phyloP scores from a whole-genome alignment of 176 grass and related monocot species.

The Otatea glauca region DNA sequence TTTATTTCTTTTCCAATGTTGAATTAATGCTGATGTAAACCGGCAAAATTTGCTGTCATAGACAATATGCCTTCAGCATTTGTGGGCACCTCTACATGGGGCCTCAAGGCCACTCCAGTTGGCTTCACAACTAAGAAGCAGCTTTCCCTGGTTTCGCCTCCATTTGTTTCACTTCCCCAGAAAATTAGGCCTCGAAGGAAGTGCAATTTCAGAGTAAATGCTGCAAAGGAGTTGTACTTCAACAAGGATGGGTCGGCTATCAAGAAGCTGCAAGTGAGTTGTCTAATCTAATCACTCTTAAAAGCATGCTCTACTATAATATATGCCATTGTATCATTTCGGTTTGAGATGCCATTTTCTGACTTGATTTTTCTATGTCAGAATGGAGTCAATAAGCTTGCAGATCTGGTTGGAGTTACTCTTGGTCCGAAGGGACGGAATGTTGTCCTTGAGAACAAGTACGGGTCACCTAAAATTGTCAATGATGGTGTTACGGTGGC shows the following conservation, averaged over 20 bases:
- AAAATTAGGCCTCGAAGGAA: conserved; percentile 7
- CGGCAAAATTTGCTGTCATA: not conserved
- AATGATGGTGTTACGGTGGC: conserved; percentile 60
- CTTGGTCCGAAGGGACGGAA: conserved; percentile 67
- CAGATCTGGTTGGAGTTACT: conserved; percentile 75
- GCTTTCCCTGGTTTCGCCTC: not conserved
- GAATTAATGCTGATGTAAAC: not conserved
- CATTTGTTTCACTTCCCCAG: conserved; percentile 7
- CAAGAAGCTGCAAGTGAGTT: conserved; percentile 66
- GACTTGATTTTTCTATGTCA: not conserved
- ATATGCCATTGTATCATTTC: not conserved
- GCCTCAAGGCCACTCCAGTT: conserved; percentile 2
- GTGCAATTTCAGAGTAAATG: conserved; percentile 49
- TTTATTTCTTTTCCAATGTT: not conserved
- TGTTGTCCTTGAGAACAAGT: conserved; percentile 77
- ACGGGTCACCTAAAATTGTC: conserved; percentile 68
- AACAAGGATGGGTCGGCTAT: conserved; percentile 73
- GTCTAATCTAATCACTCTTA: not conserved
- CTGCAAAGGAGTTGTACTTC: conserved; percentile 72
- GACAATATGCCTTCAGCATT: conserved; percentile 37
- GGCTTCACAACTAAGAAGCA: conserved; percentile 12
- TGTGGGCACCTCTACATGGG: not conserved
- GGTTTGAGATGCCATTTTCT: not conserved
- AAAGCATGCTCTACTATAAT: not conserved
- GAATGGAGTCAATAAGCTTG: conserved; percentile 78